Percentiles rank a stretch among this genome's conserved stretches.
These are phyloP conservation scores for Dictyostelium discoideum DNA, from an alignment of 78 protist genomes.

Conservation along the genomic window DNA sequence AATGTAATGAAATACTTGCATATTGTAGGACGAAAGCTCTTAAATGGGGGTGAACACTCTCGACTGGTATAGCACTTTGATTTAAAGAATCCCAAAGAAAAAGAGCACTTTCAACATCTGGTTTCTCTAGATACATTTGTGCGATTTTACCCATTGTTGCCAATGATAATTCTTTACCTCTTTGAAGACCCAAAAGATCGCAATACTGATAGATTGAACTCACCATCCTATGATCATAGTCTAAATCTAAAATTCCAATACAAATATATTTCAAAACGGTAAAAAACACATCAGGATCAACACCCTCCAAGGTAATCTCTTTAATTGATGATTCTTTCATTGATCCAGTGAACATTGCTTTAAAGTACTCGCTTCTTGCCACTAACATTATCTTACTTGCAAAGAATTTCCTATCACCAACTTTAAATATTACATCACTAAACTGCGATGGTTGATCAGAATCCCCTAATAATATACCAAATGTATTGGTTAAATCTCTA, in stretches of 20 bases:
- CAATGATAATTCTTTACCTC: slow-evolving; percentile 68
- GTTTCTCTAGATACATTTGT: slow-evolving; percentile 21
- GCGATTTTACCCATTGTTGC: slow-evolving; percentile 53
- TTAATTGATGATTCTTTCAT: slow-evolving; percentile 68
- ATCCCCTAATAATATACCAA: slow-evolving; percentile 59
- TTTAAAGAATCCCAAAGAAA: slow-evolving; percentile 59
- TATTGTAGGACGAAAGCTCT: slow-evolving; percentile 57
- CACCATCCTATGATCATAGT: slow-evolving; percentile 46
- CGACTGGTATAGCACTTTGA: slow-evolving; percentile 14
- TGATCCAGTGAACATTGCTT: slow-evolving; percentile 62
- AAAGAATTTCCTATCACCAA: slow-evolving; percentile 50
- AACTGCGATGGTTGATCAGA: slow-evolving; percentile 66
- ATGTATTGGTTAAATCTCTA: slow-evolving; percentile 70
- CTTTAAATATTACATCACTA: slow-evolving; percentile 74
- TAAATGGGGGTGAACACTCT: slow-evolving; percentile 45
- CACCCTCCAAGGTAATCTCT: slow-evolving; percentile 75
- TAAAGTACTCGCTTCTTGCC: slow-evolving; percentile 69
- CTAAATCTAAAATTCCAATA: slow-evolving; percentile 61
- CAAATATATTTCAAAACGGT: slow-evolving; percentile 57
- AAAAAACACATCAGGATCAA: slow-evolving; percentile 71
- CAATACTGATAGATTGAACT: slow-evolving; percentile 73
- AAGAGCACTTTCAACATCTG: slow-evolving; percentile 59
- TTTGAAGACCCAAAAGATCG: slow-evolving; percentile 39
- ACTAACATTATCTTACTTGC: slow-evolving; percentile 76
- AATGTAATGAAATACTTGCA: slow-evolving; percentile 27